Base-by-base conservation (phyloP, 139 green algal genomes). In the Pseudopediastrum boryanum region DNA sequence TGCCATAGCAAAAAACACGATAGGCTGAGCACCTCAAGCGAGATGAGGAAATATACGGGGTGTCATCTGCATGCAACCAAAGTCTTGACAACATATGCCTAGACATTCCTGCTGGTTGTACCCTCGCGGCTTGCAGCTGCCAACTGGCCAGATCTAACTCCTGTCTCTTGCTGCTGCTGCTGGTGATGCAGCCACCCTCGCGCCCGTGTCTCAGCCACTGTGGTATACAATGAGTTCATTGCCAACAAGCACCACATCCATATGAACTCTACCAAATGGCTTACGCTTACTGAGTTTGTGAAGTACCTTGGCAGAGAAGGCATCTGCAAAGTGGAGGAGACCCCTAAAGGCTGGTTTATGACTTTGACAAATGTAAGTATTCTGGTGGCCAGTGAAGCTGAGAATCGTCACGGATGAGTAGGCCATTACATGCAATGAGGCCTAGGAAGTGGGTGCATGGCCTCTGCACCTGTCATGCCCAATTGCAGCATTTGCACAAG, bases 261-360 rank as follows among this genome's bases (percentile, higher is more conserved):
- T 90, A 99, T 99, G 96, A 99, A 99, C 86, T 84, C 89, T 63
- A 99, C 96, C 0, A 87, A 91, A 63, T 99, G 95, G 95, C 78
- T 82, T 13, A 91, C 85, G 66, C 69, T 79, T 5, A 90, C 87
- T 6, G 89, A 92, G 43, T 94, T 96, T 66, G 87, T 94, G 21
- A 90, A 94, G 89, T 82, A 94, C 79, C 81, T 94, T 44, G 92
- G 90, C 2, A 54, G 78, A 33, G 77, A 79, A 50, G 85, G 87
- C 77, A 83, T 91, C 63, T 98, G 93, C 88, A 95, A 94, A 65
- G 94, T 99, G 75, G 96, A 99, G 4, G 92, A 99, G 56, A 98
- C 93, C 27, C 83, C 89, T 13, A 97, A 97, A 81, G 96, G 96
- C n/a, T 98, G 94, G 94, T 98, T 90, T 85, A 96, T 97, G 82